Base-by-base conservation (phyloP, 1,284 basidiomycete species). In the Moesziomyces parantarcticus region DNA sequence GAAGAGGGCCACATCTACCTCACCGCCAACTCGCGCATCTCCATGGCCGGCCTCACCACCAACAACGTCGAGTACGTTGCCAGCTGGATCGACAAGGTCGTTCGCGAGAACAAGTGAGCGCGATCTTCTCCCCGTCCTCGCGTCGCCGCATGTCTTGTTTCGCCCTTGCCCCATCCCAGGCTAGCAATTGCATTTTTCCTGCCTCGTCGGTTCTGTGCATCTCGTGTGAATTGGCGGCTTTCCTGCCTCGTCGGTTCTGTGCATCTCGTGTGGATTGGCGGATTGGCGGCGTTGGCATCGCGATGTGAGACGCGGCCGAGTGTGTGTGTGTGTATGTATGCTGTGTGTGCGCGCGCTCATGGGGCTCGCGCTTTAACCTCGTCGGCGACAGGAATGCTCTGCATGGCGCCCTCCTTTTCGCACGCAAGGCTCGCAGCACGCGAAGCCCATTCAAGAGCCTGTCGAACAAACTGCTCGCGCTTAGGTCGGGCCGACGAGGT, bases 11-110 rank as follows among this genome's bases (percentile, higher is more conserved):
- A 96, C 83, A 88, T 97, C 60, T 97, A 97, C 85, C 86, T 97
- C 87, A 95, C 93, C 13, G 80, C 82, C 57, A 94, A 93, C 81
- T 92, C 92, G 58, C 87, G 93, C 49, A 94, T 95, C 78, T 92
- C 90, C 78, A 93, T 94, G 91, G 91, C 92, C 18, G 97, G 93
- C 26, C 86, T 99, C 82, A 99, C 97, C 87, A 86, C 87, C 64
- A 85, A 87, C 83, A 97, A 95, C 36, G 74, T 82, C 63, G 78
- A 79, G 50, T 76, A 81, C 58, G 78, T 83, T 14, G 81, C 81
- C 14, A 55, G 54, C 22, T 81, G 80, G 77, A 83, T 83, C 62
- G 80, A 83, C 76, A 69, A 72, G 58, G 79, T 80, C 13, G 75
- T 78, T 23, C 70, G 80, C 25, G 76, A 77, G 55, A 65, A 67